Percentiles rank a stretch among this genome's conserved stretches.
Evolutionary conservation across 2,329 filamentous ascomycete genomes (phyloP).

Genomic region (Fonsecaea monophora): DNA sequence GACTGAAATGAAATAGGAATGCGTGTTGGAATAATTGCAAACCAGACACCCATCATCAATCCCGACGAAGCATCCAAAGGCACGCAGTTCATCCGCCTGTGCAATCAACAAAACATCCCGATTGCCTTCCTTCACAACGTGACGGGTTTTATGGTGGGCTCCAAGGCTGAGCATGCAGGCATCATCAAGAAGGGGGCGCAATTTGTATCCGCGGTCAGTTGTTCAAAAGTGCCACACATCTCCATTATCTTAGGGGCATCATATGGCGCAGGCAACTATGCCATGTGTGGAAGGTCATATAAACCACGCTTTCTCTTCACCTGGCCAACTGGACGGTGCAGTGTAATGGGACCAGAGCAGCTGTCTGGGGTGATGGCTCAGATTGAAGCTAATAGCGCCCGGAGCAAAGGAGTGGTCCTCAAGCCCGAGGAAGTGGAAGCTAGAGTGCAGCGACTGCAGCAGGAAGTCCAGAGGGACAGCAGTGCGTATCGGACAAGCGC

Average conservation of each 20-base stretch:
- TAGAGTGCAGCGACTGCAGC: conserved; percentile 40
- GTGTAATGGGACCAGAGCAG: conserved; percentile 53
- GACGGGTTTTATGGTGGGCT: conserved; percentile 58
- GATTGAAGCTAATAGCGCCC: conserved; percentile 43
- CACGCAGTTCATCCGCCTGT: conserved; percentile 54
- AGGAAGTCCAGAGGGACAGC: conserved; percentile 44
- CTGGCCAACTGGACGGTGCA: conserved; percentile 51
- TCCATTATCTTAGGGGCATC: conserved; percentile 54
- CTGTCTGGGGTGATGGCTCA: conserved; percentile 50
- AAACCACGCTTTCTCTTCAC: conserved; percentile 53
- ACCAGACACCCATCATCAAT: conserved; percentile 52
- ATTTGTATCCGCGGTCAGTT: conserved; percentile 54
- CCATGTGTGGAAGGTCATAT: conserved; percentile 55
- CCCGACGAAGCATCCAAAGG: conserved; percentile 51
- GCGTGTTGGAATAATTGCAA: conserved; percentile 51
- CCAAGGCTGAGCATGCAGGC: conserved; percentile 52
- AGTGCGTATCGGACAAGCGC: conserved; percentile 47
- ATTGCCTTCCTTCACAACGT: conserved; percentile 58
- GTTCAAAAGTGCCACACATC: conserved; percentile 55
- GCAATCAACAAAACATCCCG: conserved; percentile 52
- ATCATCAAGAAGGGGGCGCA: conserved; percentile 57
- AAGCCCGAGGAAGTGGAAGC: conserved; percentile 41
- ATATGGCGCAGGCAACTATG: conserved; percentile 57
- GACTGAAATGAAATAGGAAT: conserved; percentile 40
- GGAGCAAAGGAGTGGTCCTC: conserved; percentile 39